These are phyloP conservation scores for Sporothrix dimorphospora DNA, from an alignment of 2,329 filamentous ascomycete genomes.

Conservation along the genomic window DNA sequence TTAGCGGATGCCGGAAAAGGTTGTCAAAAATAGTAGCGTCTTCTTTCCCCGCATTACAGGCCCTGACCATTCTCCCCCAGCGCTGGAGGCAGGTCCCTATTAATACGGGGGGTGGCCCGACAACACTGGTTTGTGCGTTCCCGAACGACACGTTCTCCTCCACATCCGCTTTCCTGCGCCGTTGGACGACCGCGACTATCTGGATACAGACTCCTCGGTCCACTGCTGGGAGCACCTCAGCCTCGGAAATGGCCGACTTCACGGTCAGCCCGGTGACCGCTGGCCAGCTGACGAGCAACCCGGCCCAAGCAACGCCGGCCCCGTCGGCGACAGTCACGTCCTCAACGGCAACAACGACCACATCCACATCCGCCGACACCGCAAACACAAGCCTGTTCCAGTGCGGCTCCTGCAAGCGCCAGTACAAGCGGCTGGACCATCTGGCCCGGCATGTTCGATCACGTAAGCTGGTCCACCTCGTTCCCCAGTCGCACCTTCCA, in stretches of 20 bases:
- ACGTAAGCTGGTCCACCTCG: neutral
- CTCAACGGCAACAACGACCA: neutral
- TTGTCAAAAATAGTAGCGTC: neutral
- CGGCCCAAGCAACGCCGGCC: neutral
- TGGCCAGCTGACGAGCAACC: neutral
- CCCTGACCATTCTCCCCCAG: neutral
- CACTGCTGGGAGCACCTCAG: no score
- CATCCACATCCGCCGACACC: neutral
- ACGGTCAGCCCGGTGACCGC: neutral
- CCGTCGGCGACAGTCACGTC: neutral
- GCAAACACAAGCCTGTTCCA: neutral
- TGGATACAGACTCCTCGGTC: neutral
- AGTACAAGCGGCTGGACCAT: constrained; percentile 11
- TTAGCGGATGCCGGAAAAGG: neutral
- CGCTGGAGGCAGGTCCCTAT: neutral
- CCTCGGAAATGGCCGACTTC: neutral
- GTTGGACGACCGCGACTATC: no score
- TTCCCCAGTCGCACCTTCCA: neutral
- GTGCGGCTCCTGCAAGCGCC: constrained; percentile 7
- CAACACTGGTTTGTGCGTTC: neutral
- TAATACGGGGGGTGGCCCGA: constrained; percentile 2
- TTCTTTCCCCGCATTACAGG: neutral
- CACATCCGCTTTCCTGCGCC: neutral
- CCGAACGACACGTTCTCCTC: neutral
- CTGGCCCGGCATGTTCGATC: constrained; percentile 1